phyloP scores from a whole-genome alignment of 2,329 filamentous ascomycete genomes.

The Aaosphaeria arxii region DNA sequence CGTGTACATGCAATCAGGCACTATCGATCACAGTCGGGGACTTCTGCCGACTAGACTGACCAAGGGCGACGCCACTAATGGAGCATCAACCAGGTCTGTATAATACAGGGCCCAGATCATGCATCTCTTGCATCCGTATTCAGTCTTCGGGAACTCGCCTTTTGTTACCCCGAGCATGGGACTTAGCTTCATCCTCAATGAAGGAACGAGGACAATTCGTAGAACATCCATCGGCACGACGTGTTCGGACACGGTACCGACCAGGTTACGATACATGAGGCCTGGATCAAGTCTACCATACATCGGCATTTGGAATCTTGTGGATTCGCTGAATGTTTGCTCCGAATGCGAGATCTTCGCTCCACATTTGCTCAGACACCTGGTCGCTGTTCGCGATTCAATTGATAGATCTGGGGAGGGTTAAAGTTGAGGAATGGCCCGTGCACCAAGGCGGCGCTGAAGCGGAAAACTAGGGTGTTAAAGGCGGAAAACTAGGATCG shows the following conservation, averaged over 20 bases:
- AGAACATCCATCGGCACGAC: not conserved
- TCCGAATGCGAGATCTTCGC: not conserved
- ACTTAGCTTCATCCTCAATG: not conserved
- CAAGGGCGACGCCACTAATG: not conserved
- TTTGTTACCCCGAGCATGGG: not conserved
- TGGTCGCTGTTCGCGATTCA: not conserved
- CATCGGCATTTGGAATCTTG: not conserved
- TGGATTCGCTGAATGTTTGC: not conserved
- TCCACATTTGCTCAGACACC: not conserved
- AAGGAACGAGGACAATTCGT: not conserved
- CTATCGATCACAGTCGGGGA: not conserved
- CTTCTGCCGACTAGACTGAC: not conserved
- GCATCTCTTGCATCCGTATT: not conserved
- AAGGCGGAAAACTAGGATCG: not conserved
- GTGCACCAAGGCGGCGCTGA: not conserved
- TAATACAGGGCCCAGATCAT: not conserved
- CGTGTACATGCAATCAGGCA: not conserved
- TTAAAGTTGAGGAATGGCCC: not conserved
- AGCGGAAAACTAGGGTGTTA: not conserved
- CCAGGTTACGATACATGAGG: not conserved
- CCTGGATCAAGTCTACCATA: not conserved
- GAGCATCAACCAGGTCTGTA: not conserved
- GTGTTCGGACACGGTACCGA: not conserved
- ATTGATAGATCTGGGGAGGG: not conserved
- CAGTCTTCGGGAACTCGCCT: not conserved